These are phyloP conservation scores for Sugiyamaella smithiae DNA, from an alignment of 805 yeast species.

Conservation along the genomic window DNA sequence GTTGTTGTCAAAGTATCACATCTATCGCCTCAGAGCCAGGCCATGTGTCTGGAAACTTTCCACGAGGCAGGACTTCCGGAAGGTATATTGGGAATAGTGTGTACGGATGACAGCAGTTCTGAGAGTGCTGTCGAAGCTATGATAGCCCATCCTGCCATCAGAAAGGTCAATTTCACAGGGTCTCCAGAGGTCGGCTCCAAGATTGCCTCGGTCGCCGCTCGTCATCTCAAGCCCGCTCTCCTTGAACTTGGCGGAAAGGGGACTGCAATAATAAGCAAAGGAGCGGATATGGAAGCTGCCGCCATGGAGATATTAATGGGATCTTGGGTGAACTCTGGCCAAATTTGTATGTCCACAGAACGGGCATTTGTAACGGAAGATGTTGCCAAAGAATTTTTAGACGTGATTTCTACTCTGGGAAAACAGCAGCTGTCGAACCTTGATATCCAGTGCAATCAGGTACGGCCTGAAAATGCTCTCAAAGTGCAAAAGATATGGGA, in stretches of 20 bases:
- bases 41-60: slow-evolving; percentile 59
- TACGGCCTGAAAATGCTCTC: slow-evolving; percentile 17
- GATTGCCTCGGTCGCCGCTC: slow-evolving; percentile 69
- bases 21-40: slow-evolving; percentile 73
- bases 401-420: slow-evolving; percentile 40
- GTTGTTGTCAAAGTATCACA: slow-evolving; percentile 79
- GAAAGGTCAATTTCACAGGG: slow-evolving; percentile 84
- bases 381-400: slow-evolving; percentile 59
- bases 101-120: slow-evolving; percentile 13
- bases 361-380: slow-evolving; percentile 71
- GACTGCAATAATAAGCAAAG: slow-evolving; percentile 71
- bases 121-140: slow-evolving; percentile 70
- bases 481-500: slow-evolving; percentile 39
- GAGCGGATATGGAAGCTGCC: slow-evolving; percentile 61
- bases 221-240: slow-evolving; percentile 70
- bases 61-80: slow-evolving; percentile 78
- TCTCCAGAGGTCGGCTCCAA: slow-evolving; percentile 76
- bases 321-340: slow-evolving; percentile 79
- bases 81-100: slow-evolving; percentile 71
- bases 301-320: slow-evolving; percentile 60
- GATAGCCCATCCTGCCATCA: slow-evolving; percentile 66
- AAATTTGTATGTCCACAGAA: slow-evolving; percentile 84
- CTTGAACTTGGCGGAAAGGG: slow-evolving; percentile 88
- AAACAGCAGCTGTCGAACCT: neutral
- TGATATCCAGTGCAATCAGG: slow-evolving; percentile 7